Percentiles rank a stretch among this genome's conserved stretches.
These are phyloP conservation scores for Haematococcus lacustris DNA, from an alignment of 139 green algal species.

Conservation along the genomic window DNA sequence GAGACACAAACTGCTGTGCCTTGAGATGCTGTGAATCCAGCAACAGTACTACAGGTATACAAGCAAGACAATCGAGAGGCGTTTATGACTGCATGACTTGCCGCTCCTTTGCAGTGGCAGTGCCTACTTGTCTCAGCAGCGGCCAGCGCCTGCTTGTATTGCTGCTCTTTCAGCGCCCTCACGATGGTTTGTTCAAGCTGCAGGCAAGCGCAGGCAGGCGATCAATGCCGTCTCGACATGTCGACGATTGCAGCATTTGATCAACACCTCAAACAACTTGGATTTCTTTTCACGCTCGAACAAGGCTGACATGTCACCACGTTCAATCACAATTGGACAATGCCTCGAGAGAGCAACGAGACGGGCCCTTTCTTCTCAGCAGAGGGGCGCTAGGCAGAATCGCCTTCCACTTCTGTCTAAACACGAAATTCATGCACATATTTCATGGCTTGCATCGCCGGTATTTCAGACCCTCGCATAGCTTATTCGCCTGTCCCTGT, in stretches of 20 bases:
- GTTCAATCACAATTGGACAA: background rate
- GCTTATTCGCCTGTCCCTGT: no score
- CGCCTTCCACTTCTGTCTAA: no score
- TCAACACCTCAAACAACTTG: background rate
- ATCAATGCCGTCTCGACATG: background rate
- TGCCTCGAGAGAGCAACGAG: background rate
- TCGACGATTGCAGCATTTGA: background rate
- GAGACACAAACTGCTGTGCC: no score
- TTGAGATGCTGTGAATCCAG: no score
- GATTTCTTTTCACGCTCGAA: background rate
- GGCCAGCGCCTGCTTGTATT: constrained; percentile 7
- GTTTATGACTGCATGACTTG: no score
- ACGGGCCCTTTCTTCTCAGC: background rate
- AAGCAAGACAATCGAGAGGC: no score
- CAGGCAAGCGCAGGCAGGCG: background rate
- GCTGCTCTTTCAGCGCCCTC: background rate
- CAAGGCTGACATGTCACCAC: background rate
- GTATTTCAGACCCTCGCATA: no score
- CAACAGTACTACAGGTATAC: no score
- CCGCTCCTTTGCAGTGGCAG: no score
- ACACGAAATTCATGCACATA: no score
- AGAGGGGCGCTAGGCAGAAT: no score
- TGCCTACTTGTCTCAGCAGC: constrained; percentile 5
- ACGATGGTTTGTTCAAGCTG: constrained; percentile 9
- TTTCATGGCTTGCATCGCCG: no score